A percentile compares a stretch with the other conserved stretches of the same genome.
These are phyloP conservation scores for Sugiyamaella novakii DNA, from an alignment of 1,139 yeast species.

Conservation along the genomic window DNA sequence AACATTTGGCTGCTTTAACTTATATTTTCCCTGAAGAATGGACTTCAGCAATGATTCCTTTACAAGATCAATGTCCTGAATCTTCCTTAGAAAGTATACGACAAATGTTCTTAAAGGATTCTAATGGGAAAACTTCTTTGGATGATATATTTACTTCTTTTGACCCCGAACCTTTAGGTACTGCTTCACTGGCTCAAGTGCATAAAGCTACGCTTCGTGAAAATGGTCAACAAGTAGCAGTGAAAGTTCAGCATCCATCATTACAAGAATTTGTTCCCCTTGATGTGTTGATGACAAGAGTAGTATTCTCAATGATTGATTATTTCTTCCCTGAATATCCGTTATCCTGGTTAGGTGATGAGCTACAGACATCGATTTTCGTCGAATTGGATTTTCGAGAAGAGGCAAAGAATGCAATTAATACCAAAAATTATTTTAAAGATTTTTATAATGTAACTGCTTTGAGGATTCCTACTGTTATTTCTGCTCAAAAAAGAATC, in stretches of 20 bases:
- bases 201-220: constrained; percentile 69
- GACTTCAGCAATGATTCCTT: constrained; percentile 92
- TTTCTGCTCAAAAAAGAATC: constrained; percentile 67
- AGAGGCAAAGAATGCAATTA: constrained; percentile 79
- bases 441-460: constrained; percentile 65
- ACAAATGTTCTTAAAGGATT: constrained; percentile 65
- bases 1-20: constrained; percentile 89
- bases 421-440: constrained; percentile 67
- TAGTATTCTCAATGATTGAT: constrained; percentile 74
- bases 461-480: constrained; percentile 71
- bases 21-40: constrained; percentile 89
- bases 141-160: constrained; percentile 71
- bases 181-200: constrained; percentile 95
- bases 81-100: constrained; percentile 71
- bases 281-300: constrained; percentile 75
- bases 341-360: constrained; percentile 90
- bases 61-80: constrained; percentile 88
- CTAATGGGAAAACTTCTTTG: constrained; percentile 52
- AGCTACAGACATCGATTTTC: constrained; percentile 78
- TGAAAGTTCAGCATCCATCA: constrained; percentile 92
- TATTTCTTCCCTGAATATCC: constrained; percentile 92
- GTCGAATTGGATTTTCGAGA: constrained; percentile 85
- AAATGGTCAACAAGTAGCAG: constrained; percentile 79
- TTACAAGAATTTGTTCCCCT: constrained; percentile 85
- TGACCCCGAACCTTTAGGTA: constrained; percentile 80